Evolutionary conservation across 1,139 yeast genomes (phyloP), one percentile per base, ranked within the genome.

Genomic region (Hyphopichia buzzinii): DNA sequence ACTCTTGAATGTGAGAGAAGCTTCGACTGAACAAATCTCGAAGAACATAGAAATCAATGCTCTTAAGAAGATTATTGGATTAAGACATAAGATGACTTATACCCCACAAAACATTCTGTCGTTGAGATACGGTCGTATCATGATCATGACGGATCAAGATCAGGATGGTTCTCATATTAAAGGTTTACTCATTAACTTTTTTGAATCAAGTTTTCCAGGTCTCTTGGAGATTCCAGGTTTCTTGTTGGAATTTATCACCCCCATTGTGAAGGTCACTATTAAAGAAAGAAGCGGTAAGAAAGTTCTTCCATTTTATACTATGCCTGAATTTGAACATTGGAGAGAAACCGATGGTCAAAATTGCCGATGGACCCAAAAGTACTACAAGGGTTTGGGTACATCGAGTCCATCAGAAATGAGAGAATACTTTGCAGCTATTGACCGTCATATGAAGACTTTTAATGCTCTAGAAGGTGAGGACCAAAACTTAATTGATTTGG

Each of bases 101-200:
- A 64, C 62, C 13, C 46, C 59, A 0, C 82, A 81, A 26, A 84
- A 81, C 48, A 72, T 86, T 8, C 78, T 77, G 40, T 81, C 83
- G 8, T 69, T 94, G 44, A 80, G 99, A 56, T 94, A 94, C 56
- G 98, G 99, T 19, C 96, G 89, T 59, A 77, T 94, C 35, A 92
- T 94, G 97, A 89, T 94, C 55, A 94, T 94, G 98, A 89, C 99
- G 4, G 99, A 94, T 85, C 99, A 94, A 64, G 99, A 94, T 86
- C 96, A 90, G 53, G 99, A 94, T 74, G 99, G 99, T 41, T 86
- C 96, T 15, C 99, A 94, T 68, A 94, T 94, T 56, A 94, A 94
- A 59, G 99, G 99, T 45, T 75, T 94, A 50, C 79, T 94, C 44
- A 94, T 94, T 54, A 94, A 94, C 58, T 94, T 92, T 55, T 67